Evolutionary conservation across 1,284 basidiomycete genomes (phyloP).

Genomic region (Fomitopsis palustris): DNA sequence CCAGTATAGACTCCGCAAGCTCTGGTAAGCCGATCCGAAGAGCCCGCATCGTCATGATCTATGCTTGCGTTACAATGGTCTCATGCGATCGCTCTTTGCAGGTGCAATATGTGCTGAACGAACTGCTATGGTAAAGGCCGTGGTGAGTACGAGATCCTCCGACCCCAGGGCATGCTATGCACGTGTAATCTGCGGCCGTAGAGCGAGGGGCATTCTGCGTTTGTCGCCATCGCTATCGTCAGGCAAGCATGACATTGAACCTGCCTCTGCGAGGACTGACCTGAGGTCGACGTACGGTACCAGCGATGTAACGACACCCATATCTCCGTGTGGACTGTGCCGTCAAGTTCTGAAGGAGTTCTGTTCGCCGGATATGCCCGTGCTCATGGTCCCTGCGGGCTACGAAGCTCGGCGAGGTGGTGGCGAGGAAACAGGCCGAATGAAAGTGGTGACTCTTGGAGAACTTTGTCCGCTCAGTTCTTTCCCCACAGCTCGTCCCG

Average conservation of each 20-base stretch:
- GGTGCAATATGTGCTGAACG: conserved; percentile 81
- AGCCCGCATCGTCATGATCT: too few relatives aligned
- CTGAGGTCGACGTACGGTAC: neutral
- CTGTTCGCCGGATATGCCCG: conserved; percentile 64
- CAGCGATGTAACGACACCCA: conserved; percentile 55
- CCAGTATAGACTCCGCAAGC: conserved; percentile 85
- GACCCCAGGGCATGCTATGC: neutral
- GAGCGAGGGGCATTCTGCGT: conserved; percentile 66
- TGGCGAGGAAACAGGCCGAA: conserved; percentile 37
- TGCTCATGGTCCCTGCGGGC: conserved; percentile 67
- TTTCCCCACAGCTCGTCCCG: neutral
- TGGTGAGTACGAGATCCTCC: conserved; percentile 44
- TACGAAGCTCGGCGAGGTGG: conserved; percentile 41
- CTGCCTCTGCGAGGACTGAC: neutral
- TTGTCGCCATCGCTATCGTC: conserved; percentile 66
- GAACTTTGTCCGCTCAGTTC: conserved; percentile 56
- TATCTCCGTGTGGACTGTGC: conserved; percentile 87
- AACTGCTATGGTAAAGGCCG: conserved; percentile 79
- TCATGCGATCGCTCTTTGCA: neutral
- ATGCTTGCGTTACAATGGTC: neutral
- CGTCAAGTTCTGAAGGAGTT: conserved; percentile 88
- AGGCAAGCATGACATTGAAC: conserved; percentile 37
- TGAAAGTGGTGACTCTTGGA: conserved; percentile 58
- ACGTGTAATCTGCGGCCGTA: conserved; percentile 27
- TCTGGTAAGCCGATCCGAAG: conserved; percentile 49